Base-by-base conservation (phyloP, 768 basidiomycete species). In the Daedaleopsis nitida region DNA sequence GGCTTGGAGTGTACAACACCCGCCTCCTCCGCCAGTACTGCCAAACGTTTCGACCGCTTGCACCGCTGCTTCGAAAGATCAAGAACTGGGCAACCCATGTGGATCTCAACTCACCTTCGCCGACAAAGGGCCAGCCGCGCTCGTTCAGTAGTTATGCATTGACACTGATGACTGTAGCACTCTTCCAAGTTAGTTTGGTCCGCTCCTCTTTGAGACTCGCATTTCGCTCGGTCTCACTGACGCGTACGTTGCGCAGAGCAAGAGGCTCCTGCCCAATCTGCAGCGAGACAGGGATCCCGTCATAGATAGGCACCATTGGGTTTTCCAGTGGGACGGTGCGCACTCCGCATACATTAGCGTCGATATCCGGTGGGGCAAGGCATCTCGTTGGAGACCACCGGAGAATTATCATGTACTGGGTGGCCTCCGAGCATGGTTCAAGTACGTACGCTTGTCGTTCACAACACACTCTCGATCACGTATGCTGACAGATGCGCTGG, bases 101-200 rank as follows among this genome's bases (percentile, higher is more conserved):
- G 5, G 80, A 75, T 0, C 70, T 87, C 47, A 88, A 88, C 66
- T 69, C 70, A 7, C 27, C 27, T 17, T 80, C 86, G 0, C 69
- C 75, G 17, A 65, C 68, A 0, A 34, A 24, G 12, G 57, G 47
- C 0, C 64, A 64, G 2, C 64, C 73, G 1, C 53, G 65, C 4
- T 80, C 80, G 2, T 86, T 88, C 67, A 87, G 83, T 61, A 88
- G 86, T 62, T 89, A 88, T 70, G 77, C 86, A 1, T 69, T 86
- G 23, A 74, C 80, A 11, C 68, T 89, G 65, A 87, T 89, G 86
- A 81, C 81, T 0, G 78, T 89, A 42, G 81, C 75, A 0, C 82
- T 81, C 60, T 69, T 87, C 4, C 88, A 89, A 75, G 86, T 85
- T 49, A 50, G 72, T 69, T 38, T 38, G 12, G 34, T 39, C 16